Evolutionary conservation across 257 asterid genomes (phyloP), one percentile per base, ranked within the genome.

Genomic region (Capsicum rhomboideum): DNA sequence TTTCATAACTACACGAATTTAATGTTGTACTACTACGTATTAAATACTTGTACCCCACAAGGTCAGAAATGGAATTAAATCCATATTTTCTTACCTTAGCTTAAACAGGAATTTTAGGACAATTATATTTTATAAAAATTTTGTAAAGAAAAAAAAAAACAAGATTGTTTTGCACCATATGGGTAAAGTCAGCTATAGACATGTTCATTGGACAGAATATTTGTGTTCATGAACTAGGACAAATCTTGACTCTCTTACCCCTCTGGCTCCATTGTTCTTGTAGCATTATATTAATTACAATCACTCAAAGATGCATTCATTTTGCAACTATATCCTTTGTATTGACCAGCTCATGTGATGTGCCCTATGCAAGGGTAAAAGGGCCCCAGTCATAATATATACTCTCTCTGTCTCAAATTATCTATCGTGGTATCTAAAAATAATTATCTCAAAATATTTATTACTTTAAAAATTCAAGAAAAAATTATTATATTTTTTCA

Each of bases 191-290:
- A 63, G 78, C 64, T 11, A 44, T 63, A 78, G 81, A 67, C 82
- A 83, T 79, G 81, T 78, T 83, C 82, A 50, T 82, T 77, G 86
- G 71, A 86, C 49, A 84, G 92, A 92, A 91, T 92, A 92, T 92
- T 84, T 89, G 90, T 78, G 93, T 92, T 82, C 94, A 91, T 92
- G 97, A 90, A 92, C 91, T 78, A 86, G 93, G 94, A 91, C 93
- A 83, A 87, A 89, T 88, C 6, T 74, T 91, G 92, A 87, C 85
- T 87, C 84, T 84, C 87, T 66, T 56, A 80, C 80, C 81, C 75
- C 34, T 86, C 71, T 85, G 83, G 58, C 83, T 78, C 17, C 69
- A 82, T 82, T 58, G 84, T 80, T 85, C 58, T 83, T 86, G 59
- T 54, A 50, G 55, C 55, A 90, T 88, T 89, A 86, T 89, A 16